Evolutionary conservation across 345 rosid species (phyloP).

Genomic region (Syzygium aqueum): DNA sequence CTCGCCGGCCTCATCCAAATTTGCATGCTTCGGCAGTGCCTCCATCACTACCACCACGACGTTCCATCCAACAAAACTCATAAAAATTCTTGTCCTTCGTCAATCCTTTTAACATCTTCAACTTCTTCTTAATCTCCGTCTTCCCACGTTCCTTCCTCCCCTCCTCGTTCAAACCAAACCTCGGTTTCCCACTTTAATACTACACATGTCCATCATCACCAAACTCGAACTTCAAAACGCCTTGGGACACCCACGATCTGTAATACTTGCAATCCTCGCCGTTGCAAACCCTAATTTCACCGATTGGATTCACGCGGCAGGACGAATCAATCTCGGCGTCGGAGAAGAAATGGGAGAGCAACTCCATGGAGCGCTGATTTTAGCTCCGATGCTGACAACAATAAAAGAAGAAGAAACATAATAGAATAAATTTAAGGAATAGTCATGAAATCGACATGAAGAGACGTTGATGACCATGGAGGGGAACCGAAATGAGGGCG

Average conservation of each 20-base stretch:
- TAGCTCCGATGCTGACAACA: background rate
- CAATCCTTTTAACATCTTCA: conserved; percentile 32
- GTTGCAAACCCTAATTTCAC: background rate
- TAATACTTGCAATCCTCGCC: background rate
- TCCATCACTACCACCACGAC: conserved; percentile 14
- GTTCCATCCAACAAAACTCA: conserved; percentile 25
- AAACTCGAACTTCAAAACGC: conserved; percentile 11
- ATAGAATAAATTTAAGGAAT: background rate
- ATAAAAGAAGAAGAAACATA: background rate
- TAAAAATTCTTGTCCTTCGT: conserved; percentile 35
- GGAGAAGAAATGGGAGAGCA: conserved; percentile 1
- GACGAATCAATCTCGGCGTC: background rate
- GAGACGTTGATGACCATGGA: background rate
- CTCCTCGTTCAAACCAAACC: conserved; percentile 11
- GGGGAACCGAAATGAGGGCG: no score
- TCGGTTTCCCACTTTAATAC: conserved; percentile 19
- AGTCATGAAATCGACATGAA: background rate
- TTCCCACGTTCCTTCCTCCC: conserved; percentile 23
- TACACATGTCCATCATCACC: conserved; percentile 24
- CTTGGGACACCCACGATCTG: background rate
- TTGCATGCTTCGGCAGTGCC: background rate
- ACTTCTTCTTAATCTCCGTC: conserved; percentile 31
- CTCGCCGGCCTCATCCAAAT: no score
- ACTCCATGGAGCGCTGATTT: background rate
- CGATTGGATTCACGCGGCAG: background rate